A percentile compares a stretch with the other conserved stretches of the same genome.
Evolutionary conservation across 495 filamentous ascomycete species (phyloP).

Genomic region (Amphirosellinia nigrospora): DNA sequence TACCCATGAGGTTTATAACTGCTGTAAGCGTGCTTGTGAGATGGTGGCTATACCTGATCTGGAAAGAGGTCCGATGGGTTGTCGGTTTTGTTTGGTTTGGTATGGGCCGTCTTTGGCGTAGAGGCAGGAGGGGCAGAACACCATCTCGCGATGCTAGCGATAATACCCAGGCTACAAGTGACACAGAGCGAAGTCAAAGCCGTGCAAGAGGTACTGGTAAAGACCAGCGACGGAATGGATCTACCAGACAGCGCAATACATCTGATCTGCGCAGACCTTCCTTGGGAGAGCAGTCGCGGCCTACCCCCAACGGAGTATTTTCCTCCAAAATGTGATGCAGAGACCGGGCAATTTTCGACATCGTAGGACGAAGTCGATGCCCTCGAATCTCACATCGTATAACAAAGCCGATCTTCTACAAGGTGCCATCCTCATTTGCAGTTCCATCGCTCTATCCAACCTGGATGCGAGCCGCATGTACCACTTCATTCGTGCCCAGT

Average conservation of each 20-base stretch:
- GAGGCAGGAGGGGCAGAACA: constrained; percentile 57
- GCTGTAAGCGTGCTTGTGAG: constrained; percentile 75
- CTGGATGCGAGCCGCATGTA: constrained; percentile 98
- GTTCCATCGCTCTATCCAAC: constrained; percentile 83
- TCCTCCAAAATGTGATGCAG: constrained; percentile 36
- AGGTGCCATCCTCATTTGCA: constrained; percentile 81
- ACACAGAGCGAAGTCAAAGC: constrained; percentile 46
- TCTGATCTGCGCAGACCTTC: constrained; percentile 29
- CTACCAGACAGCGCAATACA: constrained; percentile 31
- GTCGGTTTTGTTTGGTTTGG: constrained; percentile 76
- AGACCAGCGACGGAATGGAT: constrained; percentile 28
- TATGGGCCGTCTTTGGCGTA: constrained; percentile 74
- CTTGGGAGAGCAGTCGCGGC: constrained; percentile 27
- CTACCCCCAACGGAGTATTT: constrained; percentile 38
- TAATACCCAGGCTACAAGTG: constrained; percentile 35
- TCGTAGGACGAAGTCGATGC: constrained; percentile 79
- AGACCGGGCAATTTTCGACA: constrained; percentile 58
- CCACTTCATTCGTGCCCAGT: constrained; percentile 94
- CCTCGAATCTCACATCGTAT: constrained; percentile 80
- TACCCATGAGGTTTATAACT: constrained; percentile 88
- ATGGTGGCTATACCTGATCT: constrained; percentile 72
- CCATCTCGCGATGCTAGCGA: constrained; percentile 34
- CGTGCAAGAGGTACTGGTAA: constrained; percentile 30
- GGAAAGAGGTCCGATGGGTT: constrained; percentile 70
- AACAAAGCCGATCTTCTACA: constrained; percentile 96